These are phyloP conservation scores for Phyllosticta citriasiana DNA, from an alignment of 2,329 filamentous ascomycete genomes.

Conservation along the genomic window DNA sequence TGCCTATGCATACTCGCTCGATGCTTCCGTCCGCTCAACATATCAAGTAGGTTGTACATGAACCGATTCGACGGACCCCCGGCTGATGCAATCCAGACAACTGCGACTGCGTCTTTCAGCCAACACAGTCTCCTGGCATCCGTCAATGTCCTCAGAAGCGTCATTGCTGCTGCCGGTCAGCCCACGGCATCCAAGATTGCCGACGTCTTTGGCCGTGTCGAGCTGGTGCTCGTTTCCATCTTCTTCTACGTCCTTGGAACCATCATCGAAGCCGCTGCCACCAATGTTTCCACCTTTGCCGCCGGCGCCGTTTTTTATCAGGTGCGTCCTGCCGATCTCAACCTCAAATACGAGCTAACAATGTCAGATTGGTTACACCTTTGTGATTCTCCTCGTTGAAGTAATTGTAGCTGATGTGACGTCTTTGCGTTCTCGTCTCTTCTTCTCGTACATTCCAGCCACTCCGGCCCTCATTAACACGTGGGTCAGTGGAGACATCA, in stretches of 20 bases:
- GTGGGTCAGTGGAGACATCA: slow-evolving; percentile 52
- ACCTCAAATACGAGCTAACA: background rate
- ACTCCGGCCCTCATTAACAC: slow-evolving; percentile 50
- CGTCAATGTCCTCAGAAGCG: slow-evolving; percentile 47
- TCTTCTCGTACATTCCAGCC: slow-evolving; percentile 56
- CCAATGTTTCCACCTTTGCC: slow-evolving; percentile 41
- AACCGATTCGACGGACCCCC: background rate
- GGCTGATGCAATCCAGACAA: slow-evolving; percentile 28
- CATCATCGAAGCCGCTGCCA: slow-evolving; percentile 45
- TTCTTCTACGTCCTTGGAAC: slow-evolving; percentile 47
- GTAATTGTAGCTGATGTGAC: slow-evolving; percentile 56
- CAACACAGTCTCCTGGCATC: slow-evolving; percentile 49
- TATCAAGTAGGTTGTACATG: slow-evolving; percentile 32
- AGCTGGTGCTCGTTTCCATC: slow-evolving; percentile 46
- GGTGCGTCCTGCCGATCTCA: slow-evolving; percentile 4
- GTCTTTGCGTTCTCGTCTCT: slow-evolving; percentile 50
- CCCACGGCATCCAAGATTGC: slow-evolving; percentile 51
- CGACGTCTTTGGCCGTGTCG: slow-evolving; percentile 51
- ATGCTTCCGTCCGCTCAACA: slow-evolving; percentile 46
- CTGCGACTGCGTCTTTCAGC: slow-evolving; percentile 43
- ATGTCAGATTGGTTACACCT: slow-evolving; percentile 48
- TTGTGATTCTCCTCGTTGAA: slow-evolving; percentile 51
- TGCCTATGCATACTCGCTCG: slow-evolving; percentile 54
- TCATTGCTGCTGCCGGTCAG: slow-evolving; percentile 51
- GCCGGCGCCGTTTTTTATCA: slow-evolving; percentile 52